Conservation (phyloP, 352 stramenopile species). For the Pythium apleroticum region DNA sequence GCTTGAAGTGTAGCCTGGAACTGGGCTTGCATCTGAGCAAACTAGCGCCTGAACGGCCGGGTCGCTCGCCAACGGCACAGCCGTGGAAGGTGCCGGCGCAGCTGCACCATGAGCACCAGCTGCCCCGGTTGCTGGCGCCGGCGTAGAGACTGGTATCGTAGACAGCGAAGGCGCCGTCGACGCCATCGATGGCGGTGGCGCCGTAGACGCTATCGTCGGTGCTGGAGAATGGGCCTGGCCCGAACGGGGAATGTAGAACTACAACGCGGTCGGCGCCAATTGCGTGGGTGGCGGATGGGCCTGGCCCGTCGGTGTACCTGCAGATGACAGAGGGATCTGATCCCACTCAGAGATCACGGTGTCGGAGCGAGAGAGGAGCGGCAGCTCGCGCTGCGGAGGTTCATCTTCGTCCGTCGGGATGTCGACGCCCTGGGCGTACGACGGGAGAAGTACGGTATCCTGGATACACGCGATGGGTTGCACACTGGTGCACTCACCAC, state of each 20-base stretch:
- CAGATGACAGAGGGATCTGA: neutral
- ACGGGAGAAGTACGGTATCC: neutral
- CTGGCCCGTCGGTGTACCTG: neutral
- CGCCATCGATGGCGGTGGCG: neutral
- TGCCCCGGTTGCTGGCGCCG: neutral
- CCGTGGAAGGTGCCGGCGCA: neutral
- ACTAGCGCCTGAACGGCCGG: neutral
- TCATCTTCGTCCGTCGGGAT: neutral
- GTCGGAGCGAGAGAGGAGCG: neutral
- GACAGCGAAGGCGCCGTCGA: too few relatives aligned
- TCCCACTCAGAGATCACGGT: neutral
- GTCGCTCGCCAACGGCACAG: neutral
- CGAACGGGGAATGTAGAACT: neutral
- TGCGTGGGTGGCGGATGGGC: neutral
- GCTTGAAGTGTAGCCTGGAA: neutral
- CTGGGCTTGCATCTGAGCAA: neutral
- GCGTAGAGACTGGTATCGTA: too few relatives aligned
- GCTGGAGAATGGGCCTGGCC: neutral
- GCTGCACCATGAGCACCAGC: neutral
- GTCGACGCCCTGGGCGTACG: neutral
- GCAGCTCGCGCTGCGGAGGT: neutral
- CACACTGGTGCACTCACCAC: neutral
- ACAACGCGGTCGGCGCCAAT: neutral
- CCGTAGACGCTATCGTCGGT: neutral
- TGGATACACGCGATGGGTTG: neutral